These are phyloP conservation scores for Plasmodium sp. DNA, from an alignment of 169 alveolate genomes.

Conservation along the genomic window DNA sequence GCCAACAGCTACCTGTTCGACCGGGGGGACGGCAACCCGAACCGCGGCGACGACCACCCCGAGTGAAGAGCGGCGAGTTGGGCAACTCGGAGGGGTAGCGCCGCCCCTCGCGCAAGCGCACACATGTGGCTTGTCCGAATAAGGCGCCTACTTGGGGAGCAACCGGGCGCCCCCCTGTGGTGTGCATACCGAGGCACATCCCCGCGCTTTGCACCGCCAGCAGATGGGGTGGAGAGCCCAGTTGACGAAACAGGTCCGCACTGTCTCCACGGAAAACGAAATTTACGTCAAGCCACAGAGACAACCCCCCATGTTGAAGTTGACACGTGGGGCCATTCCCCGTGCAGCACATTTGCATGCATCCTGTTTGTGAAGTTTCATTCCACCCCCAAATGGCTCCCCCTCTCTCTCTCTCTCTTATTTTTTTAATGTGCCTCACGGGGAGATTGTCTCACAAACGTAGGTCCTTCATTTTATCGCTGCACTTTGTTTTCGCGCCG, in stretches of 20 bases:
- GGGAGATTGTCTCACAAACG: neutral
- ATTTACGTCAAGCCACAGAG: neutral
- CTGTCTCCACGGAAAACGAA: neutral
- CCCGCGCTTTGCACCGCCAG: neutral
- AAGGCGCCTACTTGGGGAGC: neutral
- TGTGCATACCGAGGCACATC: neutral
- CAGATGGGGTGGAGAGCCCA: neutral
- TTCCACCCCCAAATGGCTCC: neutral
- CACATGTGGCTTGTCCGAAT: neutral
- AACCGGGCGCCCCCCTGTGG: neutral
- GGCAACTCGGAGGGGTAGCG: neutral
- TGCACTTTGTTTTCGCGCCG: neutral
- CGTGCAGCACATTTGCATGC: neutral
- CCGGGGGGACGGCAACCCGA: neutral
- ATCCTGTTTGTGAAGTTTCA: neutral
- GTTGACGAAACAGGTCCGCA: neutral
- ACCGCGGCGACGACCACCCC: neutral
- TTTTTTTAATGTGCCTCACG: neutral
- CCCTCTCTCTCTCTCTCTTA: neutral
- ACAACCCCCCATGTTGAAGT: neutral
- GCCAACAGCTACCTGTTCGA: neutral
- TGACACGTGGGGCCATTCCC: neutral
- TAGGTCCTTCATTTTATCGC: neutral
- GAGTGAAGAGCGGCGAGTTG: neutral
- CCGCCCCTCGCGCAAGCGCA: neutral